These are phyloP conservation scores for Cyphellophora europaea DNA, from an alignment of 2,329 filamentous ascomycete genomes.

Conservation along the genomic window DNA sequence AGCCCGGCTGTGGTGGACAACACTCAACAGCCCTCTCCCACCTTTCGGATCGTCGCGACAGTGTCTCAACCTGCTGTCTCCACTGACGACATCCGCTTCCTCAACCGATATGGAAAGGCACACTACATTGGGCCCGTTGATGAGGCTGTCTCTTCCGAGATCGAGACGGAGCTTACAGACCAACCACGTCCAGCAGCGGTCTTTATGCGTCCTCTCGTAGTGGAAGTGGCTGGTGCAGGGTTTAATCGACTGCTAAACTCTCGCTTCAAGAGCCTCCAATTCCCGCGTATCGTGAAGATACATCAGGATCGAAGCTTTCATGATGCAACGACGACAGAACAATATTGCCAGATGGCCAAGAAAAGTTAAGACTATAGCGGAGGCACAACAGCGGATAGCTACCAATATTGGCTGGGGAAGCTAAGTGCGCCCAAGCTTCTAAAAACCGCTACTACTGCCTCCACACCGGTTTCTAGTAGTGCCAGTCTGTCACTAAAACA, in stretches of 20 bases:
- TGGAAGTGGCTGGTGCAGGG: constrained; percentile 69
- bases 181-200: constrained; percentile 27
- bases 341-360: constrained; percentile 58
- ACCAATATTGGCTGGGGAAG: too few relatives aligned
- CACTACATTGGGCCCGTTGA: constrained; percentile 29
- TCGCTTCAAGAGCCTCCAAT: constrained; percentile 63
- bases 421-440: too few relatives aligned
- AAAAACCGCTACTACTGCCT: too few relatives aligned
- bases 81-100: constrained; percentile 41
- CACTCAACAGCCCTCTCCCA: constrained; percentile 40
- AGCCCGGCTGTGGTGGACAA: too few relatives aligned
- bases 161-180: constrained; percentile 35
- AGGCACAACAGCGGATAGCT: too few relatives aligned
- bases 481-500: too few relatives aligned
- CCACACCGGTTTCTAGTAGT: too few relatives aligned
- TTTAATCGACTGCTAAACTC: constrained; percentile 59
- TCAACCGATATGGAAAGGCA: constrained; percentile 41
- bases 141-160: constrained; percentile 19
- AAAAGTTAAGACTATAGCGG: too few relatives aligned
- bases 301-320: constrained; percentile 63
- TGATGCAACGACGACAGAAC: constrained; percentile 60
- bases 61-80: constrained; percentile 35
- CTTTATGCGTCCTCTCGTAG: constrained; percentile 63
- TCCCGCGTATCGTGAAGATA: constrained; percentile 66
- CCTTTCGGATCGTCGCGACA: constrained; percentile 54